These are phyloP conservation scores for Sclerotinia spermophila DNA, from an alignment of 2,329 filamentous ascomycete genomes.

Conservation along the genomic window DNA sequence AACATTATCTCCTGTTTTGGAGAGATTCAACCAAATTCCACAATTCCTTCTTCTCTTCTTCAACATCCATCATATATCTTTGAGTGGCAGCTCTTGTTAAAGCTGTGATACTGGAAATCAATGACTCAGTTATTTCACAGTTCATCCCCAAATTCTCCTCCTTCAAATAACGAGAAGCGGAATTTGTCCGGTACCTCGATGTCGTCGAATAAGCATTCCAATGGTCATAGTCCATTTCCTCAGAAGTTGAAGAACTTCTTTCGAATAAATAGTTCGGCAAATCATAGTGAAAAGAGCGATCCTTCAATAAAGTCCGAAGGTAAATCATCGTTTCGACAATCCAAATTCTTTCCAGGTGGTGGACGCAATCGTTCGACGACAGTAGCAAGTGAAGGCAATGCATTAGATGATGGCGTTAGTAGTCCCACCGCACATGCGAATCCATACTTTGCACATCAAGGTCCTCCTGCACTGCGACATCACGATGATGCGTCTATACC, in stretches of 20 bases:
- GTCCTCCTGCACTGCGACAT: slow-evolving; percentile 86
- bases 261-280: slow-evolving; percentile 54
- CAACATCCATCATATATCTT: slow-evolving; percentile 5
- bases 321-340: slow-evolving; percentile 67
- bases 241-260: slow-evolving; percentile 70
- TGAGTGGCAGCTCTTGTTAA: slow-evolving; percentile 33
- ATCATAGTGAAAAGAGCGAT: slow-evolving; percentile 40
- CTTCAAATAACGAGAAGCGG: slow-evolving; percentile 35
- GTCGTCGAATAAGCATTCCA: slow-evolving; percentile 49
- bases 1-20: not conserved
- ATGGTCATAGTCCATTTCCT: slow-evolving; percentile 57
- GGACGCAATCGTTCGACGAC: slow-evolving; percentile 86
- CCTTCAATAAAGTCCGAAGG: slow-evolving; percentile 36
- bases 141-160: slow-evolving; percentile 29
- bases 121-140: slow-evolving; percentile 36
- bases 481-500: slow-evolving; percentile 93
- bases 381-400: slow-evolving; percentile 87
- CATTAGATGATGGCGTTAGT: slow-evolving; percentile 81
- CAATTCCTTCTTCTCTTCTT: not conserved
- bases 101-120: slow-evolving; percentile 27
- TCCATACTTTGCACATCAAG: slow-evolving; percentile 96
- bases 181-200: slow-evolving; percentile 36
- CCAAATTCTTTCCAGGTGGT: slow-evolving; percentile 82
- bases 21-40: not conserved
- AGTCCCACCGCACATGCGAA: slow-evolving; percentile 94